Base-by-base conservation (phyloP, 1,284 basidiomycete species). In the Ustilago loliicola region DNA sequence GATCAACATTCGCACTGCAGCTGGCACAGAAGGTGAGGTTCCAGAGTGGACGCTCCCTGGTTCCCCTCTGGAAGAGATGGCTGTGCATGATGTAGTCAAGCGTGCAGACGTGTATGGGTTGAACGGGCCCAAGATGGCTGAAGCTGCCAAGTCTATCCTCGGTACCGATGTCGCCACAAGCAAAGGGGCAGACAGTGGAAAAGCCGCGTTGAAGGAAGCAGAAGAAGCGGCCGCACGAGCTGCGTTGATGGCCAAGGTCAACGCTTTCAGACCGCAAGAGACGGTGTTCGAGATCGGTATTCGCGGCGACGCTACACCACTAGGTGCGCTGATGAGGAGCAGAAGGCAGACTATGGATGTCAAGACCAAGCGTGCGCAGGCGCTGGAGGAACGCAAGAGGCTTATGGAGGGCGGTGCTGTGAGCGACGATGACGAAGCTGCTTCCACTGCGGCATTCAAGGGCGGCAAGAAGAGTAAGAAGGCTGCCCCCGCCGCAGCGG, bases 201-300 rank as follows among this genome's bases (percentile, higher is more conserved):
- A 53, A 15, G 63, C 59, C 13, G 61, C 64, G 25, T 47, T 60
- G 61, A 75, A 69, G 55, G 62, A 66, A 19, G 79, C 80, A 60
- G 90, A 91, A 58, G 89, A 90, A 21, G 90, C 90, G 21, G 83
- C 84, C 50, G 86, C 83, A 23, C 89, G 93, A 65, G 91, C 91
- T 53, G 88, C 89, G 10, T 88, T 99, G 53, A 87, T 99, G 51
- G 90, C 90, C 50, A 90, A 90, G 32, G 91, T 99, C 50, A 93
- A 91, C 78, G 88, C 92, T 3, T 99, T 98, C 88, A 90, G 89
- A 27, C 96, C 96, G 5, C 86, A 89, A 29, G 96, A 98, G 87
- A 99, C 96, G 0, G 92, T 98, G 30, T 93, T 99, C 69, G 96
- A 99, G 87, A 89, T 97, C 27, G 94, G 94, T 0, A 89, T 89